Base-by-base conservation (phyloP, 768 basidiomycete genomes). In the Phylloporus sp. region DNA sequence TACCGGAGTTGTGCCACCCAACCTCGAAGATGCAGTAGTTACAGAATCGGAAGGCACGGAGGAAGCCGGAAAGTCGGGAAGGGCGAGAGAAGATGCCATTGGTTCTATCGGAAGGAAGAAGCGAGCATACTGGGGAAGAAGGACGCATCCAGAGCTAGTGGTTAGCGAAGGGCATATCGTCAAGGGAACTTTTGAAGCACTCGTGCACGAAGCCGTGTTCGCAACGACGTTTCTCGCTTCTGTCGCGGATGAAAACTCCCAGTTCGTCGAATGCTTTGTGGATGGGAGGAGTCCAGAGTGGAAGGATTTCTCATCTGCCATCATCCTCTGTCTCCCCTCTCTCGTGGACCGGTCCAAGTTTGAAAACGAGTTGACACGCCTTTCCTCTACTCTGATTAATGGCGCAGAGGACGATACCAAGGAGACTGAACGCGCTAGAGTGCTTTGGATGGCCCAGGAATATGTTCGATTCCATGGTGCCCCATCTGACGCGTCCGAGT, bases 141-240 rank as follows among this genome's bases (percentile, higher is more conserved):
- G 73, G 47, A 83, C 80, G 9, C 91, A 93, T 72, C 86, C 86
- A 10, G 81, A 89, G 57, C 67, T 91, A 22, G 70, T 79, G n/a
- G 55, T 73, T 46, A 62, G 51, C 29, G 69, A 73, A 50, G 67
- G 56, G 2, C 64, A 58, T 10, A 74, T 91, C 29, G 74, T 79
- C 59, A 83, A 80, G 44, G 91, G 90, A 12, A 84, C 82, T 0
- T 78, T 82, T 35, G 91, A 92, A 64, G 89, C 92, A 1, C 75
- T 94, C 6, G 70, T 86, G 0, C 91, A 95, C 60, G 92, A 93
- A 68, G 71, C 81, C 11, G 83, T 90, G 12, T 93, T 93, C 63
- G 85, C 79, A 12, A 91, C 89, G 1, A 82, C 81, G 13, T 89
- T 86, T 62, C 48, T 71, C 39, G 44, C 65, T 45, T 22, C 54